Evolutionary conservation across 176 grass and related monocot species (phyloP).

Genomic region (Triticum turgidum): DNA sequence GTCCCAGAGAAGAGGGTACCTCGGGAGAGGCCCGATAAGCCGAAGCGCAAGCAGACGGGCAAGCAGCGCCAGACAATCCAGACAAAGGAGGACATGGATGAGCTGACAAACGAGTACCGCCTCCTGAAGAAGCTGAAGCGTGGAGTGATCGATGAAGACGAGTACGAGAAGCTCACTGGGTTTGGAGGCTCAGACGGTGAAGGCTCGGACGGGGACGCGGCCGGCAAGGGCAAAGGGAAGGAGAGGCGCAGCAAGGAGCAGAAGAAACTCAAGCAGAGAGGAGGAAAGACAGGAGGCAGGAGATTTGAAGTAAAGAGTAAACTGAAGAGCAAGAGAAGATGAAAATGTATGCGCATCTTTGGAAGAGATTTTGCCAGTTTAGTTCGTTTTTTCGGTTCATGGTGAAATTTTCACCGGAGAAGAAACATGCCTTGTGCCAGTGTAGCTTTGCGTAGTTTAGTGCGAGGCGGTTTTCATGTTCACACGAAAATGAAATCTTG

Average conservation of each 20-base stretch:
- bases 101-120: constrained; percentile 72
- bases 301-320: constrained; percentile 47
- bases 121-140: constrained; percentile 89
- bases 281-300: constrained; percentile 40
- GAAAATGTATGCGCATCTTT: neutral
- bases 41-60: constrained; percentile 81
- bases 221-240: constrained; percentile 26
- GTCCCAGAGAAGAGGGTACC: constrained; percentile 44
- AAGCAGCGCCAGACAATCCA: constrained; percentile 66
- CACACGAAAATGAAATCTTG: neutral
- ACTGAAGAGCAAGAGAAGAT: constrained; percentile 30
- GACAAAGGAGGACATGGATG: constrained; percentile 90
- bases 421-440: neutral
- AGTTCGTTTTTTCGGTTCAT: neutral
- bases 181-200: constrained; percentile 52
- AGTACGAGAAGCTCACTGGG: constrained; percentile 82
- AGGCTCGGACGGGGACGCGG: constrained; percentile 15
- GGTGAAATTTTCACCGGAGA: neutral
- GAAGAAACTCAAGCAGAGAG: constrained; percentile 55
- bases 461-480: neutral
- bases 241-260: constrained; percentile 32
- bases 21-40: constrained; percentile 33
- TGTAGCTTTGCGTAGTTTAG: neutral
- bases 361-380: neutral
- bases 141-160: constrained; percentile 69